phyloP scores from a whole-genome alignment of 148 eudicot genomes.

The Polygonum maritimum region DNA sequence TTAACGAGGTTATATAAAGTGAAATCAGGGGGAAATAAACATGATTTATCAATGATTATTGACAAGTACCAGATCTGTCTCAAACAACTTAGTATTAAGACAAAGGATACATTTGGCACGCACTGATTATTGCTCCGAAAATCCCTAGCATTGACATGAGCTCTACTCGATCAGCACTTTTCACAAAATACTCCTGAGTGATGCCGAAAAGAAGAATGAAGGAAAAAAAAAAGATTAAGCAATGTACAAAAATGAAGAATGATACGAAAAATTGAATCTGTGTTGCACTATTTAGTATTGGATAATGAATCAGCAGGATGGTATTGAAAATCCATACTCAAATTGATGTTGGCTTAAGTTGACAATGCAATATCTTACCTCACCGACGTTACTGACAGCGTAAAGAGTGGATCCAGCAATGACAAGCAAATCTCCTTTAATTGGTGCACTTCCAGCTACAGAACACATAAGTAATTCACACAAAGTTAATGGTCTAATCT shows the following conservation, averaged over 20 bases:
- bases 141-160: slow-evolving; percentile 86
- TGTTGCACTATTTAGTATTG: neutral
- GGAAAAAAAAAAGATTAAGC: neutral
- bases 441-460: slow-evolving; percentile 59
- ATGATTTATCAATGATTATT: neutral
- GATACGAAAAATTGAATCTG: neutral
- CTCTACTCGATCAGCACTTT: slow-evolving; percentile 76
- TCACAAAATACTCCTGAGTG: slow-evolving; percentile 72
- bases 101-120: slow-evolving; percentile 60
- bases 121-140: slow-evolving; percentile 78
- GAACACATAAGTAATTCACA: neutral
- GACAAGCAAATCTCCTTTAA: slow-evolving; percentile 72
- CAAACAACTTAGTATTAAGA: neutral
- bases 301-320: too few species aligned
- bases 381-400: slow-evolving; percentile 71
- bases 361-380: slow-evolving; percentile 33
- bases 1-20: neutral
- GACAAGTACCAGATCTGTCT: neutral
- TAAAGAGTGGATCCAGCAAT: slow-evolving; percentile 81
- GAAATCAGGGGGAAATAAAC: neutral
- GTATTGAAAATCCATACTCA: neutral
- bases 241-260: neutral
- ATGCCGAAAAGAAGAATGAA: neutral
- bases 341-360: neutral
- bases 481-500: too few species aligned